Base-by-base conservation (phyloP, 176 grass and related monocot species). In the Triticum urartu region DNA sequence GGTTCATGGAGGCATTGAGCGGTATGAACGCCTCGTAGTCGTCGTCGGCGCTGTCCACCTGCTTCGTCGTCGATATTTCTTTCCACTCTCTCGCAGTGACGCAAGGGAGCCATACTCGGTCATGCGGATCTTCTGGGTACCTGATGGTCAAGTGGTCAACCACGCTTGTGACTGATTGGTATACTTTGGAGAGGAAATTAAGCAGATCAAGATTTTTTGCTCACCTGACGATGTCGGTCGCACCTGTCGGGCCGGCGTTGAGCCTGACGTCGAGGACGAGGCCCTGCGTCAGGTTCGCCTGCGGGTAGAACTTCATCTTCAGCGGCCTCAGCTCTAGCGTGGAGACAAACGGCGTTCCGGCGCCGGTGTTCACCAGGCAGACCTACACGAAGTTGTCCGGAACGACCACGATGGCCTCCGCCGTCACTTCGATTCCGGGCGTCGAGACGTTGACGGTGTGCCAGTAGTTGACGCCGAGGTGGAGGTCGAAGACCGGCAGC, bases 321-420 rank as follows among this genome's bases (percentile, higher is more conserved):
- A 97, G 56, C 1, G 92, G 92, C 88, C 94, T 82, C 17, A 94
- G 33, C 34, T 89, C 84, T 39, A 97, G 75, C 4, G 34, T 9
- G 0, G 94, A 94, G 48, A 97, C 38, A 59, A 97, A 97, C 9
- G 94, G 94, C 21, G 88, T 94, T 4, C 94, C 92, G 4, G 26
- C 0, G 33, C 86, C 86, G 1, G 75, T 95, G 82, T 91, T 89
- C 14, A 91, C 66, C 11, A 95, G 59, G 62, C 94, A 95, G 4
- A 95, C 67, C 38, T 92, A 79, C 21, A 91, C 42, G 77, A 77
- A 91, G 11, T 88, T 21, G 0, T 36, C 84, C 1, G 45, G 45
- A 0, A 86, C 77, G 7, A 88, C 68, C 0, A 66, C 68, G 6
- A 90, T 88, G 6, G 79, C 72, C 68, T 97, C 95, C 4, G 11